phyloP scores from a whole-genome alignment of 371 early-diverging fungal genomes.

The Lichtheimia corymbifera region DNA sequence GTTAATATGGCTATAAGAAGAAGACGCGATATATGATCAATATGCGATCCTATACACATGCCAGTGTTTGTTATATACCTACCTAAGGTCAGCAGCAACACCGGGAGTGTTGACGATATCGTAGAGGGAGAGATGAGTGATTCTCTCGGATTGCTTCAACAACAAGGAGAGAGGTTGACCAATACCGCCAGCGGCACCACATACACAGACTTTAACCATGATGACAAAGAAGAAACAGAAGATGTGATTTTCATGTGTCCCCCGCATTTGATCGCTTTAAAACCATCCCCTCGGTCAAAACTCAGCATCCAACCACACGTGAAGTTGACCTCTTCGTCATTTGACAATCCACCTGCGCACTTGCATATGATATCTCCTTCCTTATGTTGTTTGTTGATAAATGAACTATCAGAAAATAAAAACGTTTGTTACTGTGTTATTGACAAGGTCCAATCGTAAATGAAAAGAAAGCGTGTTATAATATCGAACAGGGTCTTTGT shows the following conservation, averaged over 20 bases:
- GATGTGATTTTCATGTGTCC: conserved; percentile 14
- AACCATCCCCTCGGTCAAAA: no score
- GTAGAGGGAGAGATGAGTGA: conserved; percentile 69
- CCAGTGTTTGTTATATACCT: conserved; percentile 10
- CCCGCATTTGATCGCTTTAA: background rate
- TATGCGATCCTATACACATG: background rate
- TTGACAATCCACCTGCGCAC: no score
- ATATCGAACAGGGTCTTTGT: no score
- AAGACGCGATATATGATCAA: background rate
- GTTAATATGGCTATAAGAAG: conserved; percentile 61
- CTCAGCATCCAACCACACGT: no score
- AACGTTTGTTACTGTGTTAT: no score
- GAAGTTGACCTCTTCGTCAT: no score
- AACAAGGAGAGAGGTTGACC: conserved; percentile 90
- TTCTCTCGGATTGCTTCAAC: conserved; percentile 71
- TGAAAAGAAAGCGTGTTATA: no score
- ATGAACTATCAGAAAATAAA: no score
- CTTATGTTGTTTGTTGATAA: no score
- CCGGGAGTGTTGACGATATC: conserved; percentile 79
- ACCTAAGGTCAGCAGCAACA: conserved; percentile 76
- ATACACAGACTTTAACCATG: conserved; percentile 78
- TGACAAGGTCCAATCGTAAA: no score
- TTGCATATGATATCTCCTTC: no score
- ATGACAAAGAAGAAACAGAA: conserved; percentile 22
- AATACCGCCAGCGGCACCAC: conserved; percentile 91